phyloP scores from a whole-genome alignment of 441 rosid species.

The Adansonia gregorii region DNA sequence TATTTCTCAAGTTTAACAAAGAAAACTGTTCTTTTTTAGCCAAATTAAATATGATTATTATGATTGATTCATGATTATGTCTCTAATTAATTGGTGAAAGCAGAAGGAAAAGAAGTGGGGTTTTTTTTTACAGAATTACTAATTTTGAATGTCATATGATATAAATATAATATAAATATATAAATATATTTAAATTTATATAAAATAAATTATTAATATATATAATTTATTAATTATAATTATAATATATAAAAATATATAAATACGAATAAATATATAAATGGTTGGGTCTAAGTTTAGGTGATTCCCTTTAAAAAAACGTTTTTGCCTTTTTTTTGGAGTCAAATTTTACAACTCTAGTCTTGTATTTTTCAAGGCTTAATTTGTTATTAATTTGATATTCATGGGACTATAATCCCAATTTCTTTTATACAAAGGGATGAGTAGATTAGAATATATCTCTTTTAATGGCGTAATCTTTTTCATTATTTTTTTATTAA shows the following conservation, averaged over 20 bases:
- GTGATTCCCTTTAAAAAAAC: neutral
- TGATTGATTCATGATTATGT: constrained; percentile 16
- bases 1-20: neutral
- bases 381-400: neutral
- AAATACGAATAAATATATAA: no score
- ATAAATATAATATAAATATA: no score
- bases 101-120: no score
- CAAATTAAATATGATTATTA: constrained; percentile 2
- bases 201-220: no score
- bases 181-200: no score
- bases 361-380: neutral
- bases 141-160: no score
- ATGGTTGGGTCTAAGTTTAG: neutral
- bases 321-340: neutral
- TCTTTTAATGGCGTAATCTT: no score
- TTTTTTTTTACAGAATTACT: no score
- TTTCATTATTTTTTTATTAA: no score
- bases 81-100: neutral
- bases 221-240: no score
- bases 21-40: neutral
- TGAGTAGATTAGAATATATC: no score
- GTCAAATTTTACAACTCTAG: neutral
- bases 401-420: neutral
- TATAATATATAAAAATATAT: no score
- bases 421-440: neutral